phyloP scores from a whole-genome alignment of 371 early-diverging fungal species.

The Zancudomyces culisetae region DNA sequence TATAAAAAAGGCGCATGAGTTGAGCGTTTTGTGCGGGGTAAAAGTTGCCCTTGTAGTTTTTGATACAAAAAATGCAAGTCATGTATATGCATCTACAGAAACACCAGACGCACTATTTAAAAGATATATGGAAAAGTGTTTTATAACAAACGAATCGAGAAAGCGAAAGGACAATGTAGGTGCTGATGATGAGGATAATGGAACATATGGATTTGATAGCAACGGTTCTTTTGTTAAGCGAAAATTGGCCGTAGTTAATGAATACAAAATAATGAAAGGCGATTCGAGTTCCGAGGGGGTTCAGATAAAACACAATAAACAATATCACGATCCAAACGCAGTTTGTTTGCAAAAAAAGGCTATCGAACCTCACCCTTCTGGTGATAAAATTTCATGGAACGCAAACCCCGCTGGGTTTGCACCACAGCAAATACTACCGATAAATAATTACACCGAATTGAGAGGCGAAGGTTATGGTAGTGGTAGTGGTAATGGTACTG shows the following conservation, averaged over 20 bases:
- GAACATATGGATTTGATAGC: slow-evolving; percentile 23
- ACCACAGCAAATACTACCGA: too few species aligned
- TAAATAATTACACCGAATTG: too few species aligned
- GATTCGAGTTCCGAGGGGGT: slow-evolving; percentile 18
- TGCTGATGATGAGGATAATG: slow-evolving; percentile 1
- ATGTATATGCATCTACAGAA: slow-evolving; percentile 21
- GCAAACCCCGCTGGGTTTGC: too few species aligned
- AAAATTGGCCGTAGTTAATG: slow-evolving; percentile 23
- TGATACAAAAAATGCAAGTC: slow-evolving; percentile 24
- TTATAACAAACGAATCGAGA: slow-evolving; percentile 23
- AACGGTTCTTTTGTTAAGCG: slow-evolving; percentile 19
- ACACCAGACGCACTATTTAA: slow-evolving; percentile 15
- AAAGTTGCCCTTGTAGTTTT: slow-evolving; percentile 24
- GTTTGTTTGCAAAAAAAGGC: too few species aligned
- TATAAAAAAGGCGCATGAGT: slow-evolving; percentile 28
- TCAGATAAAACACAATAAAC: slow-evolving; percentile 23
- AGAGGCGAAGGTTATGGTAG: too few species aligned
- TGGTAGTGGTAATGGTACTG: too few species aligned
- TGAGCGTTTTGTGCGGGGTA: slow-evolving; percentile 24
- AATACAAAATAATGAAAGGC: slow-evolving; percentile 16
- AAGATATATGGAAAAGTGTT: slow-evolving; percentile 21
- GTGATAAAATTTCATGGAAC: too few species aligned
- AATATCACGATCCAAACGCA: slow-evolving; percentile 19
- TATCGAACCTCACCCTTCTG: too few species aligned
- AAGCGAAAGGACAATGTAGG: slow-evolving; percentile 2